Percentiles rank a stretch among this genome's conserved stretches.
phyloP scores from a whole-genome alignment of 805 yeast genomes.

The Starmerella stellata region DNA sequence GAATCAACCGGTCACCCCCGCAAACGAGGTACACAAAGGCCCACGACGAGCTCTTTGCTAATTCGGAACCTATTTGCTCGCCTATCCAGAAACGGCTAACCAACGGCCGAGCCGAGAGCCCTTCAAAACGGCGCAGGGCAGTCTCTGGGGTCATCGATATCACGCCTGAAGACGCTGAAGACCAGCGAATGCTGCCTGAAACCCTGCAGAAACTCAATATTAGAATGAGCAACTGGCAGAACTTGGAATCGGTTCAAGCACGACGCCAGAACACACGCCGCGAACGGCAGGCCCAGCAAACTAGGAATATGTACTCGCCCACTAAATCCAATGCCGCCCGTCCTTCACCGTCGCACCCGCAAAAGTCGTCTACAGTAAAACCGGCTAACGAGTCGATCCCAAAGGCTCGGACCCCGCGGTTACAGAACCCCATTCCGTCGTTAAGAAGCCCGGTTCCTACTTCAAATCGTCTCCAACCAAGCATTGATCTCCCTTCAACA shows the following conservation, averaged over 20 bases:
- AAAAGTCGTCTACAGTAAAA: background rate
- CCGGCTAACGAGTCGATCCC: too few species aligned
- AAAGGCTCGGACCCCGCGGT: too few species aligned
- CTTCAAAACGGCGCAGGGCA: slow-evolving; percentile 1
- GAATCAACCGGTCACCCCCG: background rate
- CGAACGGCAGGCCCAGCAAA: too few species aligned
- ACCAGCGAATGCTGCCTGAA: background rate
- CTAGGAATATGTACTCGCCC: too few species aligned
- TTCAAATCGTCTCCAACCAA: too few species aligned
- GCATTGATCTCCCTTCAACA: too few species aligned
- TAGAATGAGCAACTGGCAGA: background rate
- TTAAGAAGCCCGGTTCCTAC: too few species aligned
- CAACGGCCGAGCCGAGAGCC: slow-evolving; percentile 1
- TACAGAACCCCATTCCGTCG: too few species aligned
- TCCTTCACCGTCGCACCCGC: background rate
- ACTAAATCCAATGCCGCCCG: background rate
- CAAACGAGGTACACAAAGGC: background rate
- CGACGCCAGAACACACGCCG: background rate
- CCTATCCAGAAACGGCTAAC: background rate
- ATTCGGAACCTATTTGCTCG: background rate
- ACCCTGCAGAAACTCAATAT: background rate
- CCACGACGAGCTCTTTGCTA: background rate
- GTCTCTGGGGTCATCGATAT: background rate
- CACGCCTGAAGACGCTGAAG: too few species aligned
- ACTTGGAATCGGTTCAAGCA: background rate